These are phyloP conservation scores for Kwoniella bestiolae DNA, from an alignment of 768 basidiomycete species.

Conservation along the genomic window DNA sequence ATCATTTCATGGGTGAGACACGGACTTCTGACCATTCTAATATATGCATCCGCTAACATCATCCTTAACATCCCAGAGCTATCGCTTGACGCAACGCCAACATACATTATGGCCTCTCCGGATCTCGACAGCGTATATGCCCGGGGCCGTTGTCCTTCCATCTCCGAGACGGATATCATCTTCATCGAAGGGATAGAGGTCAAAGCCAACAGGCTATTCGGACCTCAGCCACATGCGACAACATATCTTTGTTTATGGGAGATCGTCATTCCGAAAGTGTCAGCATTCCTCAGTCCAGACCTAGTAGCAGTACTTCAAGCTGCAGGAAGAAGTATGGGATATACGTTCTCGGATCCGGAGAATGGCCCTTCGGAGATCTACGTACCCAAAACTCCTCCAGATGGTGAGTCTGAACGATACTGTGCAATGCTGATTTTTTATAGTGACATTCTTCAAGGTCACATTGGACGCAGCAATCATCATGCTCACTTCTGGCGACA, in stretches of 20 bases:
- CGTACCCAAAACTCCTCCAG: constrained; percentile 68
- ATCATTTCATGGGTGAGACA: constrained; percentile 87
- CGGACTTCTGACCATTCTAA: no score
- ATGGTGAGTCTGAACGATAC: constrained; percentile 63
- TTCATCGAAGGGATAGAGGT: constrained; percentile 71
- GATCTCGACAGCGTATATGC: constrained; percentile 54
- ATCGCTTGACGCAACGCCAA: constrained; percentile 71
- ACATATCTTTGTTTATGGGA: constrained; percentile 96
- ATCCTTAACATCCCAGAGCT: constrained; percentile 62
- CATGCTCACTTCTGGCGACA: constrained; percentile 64
- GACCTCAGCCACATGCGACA: constrained; percentile 78
- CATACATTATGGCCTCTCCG: constrained; percentile 63
- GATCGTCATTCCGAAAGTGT: constrained; percentile 70
- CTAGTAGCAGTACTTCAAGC: constrained; percentile 64
- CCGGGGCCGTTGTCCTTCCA: constrained; percentile 28
- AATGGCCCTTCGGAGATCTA: constrained; percentile 75
- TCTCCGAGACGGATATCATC: constrained; percentile 48
- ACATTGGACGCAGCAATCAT: constrained; percentile 64
- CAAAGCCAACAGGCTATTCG: constrained; percentile 82
- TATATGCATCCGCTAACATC: no score
- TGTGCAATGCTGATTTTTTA: constrained; percentile 15
- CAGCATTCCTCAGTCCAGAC: constrained; percentile 64
- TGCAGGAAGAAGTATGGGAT: constrained; percentile 65
- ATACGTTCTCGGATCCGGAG: constrained; percentile 73
- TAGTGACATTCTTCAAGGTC: constrained; percentile 85